These are phyloP conservation scores for Malania oleifera DNA, from an alignment of 164 flowering plant species.

Conservation along the genomic window DNA sequence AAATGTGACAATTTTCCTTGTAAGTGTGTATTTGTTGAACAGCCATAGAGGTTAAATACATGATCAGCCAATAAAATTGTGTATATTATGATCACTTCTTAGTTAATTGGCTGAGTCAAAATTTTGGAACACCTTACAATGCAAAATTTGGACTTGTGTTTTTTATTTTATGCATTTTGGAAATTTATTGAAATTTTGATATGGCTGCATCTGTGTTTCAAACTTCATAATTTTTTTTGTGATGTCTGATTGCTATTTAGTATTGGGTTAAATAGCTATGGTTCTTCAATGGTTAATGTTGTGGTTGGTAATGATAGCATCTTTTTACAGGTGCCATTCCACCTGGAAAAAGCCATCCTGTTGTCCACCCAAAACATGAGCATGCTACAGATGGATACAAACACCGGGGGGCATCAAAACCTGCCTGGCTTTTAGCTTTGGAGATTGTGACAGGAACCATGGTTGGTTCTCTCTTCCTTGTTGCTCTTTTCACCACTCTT, in stretches of 20 bases:
- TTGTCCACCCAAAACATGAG: constrained; percentile 25
- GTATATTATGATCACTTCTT: too few species aligned
- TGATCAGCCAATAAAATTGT: too few species aligned
- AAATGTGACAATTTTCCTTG: constrained; percentile 10
- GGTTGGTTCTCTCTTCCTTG: constrained; percentile 47
- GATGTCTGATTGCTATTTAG: too few species aligned
- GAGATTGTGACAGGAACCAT: constrained; percentile 74
- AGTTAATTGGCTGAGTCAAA: too few species aligned
- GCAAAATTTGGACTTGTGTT: too few species aligned
- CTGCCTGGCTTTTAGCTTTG: constrained; percentile 72
- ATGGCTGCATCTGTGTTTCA: too few species aligned
- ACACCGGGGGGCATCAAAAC: constrained; percentile 46
- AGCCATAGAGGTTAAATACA: too few species aligned
- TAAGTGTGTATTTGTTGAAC: neutral
- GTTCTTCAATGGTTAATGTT: neutral
- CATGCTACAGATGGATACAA: constrained; percentile 30
- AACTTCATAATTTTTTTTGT: too few species aligned
- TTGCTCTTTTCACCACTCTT: constrained; percentile 45
- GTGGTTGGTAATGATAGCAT: neutral
- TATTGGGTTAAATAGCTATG: too few species aligned
- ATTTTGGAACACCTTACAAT: too few species aligned
- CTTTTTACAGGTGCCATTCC: constrained; percentile 30
- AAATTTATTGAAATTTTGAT: too few species aligned
- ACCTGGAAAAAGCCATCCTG: constrained; percentile 33
- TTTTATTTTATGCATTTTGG: too few species aligned